Base-by-base conservation (phyloP, 805 yeast species). In the Myxozyma lipomycoides region DNA sequence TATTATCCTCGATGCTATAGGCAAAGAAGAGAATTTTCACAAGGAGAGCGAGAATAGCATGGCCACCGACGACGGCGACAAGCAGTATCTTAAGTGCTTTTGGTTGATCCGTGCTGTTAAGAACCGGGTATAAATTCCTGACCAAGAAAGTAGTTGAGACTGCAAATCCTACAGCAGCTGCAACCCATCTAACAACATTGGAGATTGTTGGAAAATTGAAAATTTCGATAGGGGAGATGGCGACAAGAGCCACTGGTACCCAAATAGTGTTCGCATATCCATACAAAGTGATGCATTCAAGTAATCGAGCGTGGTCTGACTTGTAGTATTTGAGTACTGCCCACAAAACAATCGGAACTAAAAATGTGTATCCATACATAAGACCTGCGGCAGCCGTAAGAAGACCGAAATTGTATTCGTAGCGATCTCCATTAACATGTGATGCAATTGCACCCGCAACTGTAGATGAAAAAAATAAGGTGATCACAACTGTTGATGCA, bases 191-290 rank as follows among this genome's bases (percentile, higher is more conserved):
- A 26, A 84, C 69, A 2, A 76, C 61, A 39, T 62, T 63, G 19
- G 79, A 64, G 3, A 62, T 58, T 2, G 62, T 76, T 45, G 78
- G 64, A 2, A 75, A 59, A 2, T 70, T 63, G 40, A 76, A 57
- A 35, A 61, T 39, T 37, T 60, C 62, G 38, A 61, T 51, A 2
- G 64, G 64, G 15, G 64, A 61, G 32, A 54, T 60, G 18, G 59
- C 48, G 10, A 61, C 60, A 15, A 60, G 47, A 22, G 90, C 83
- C 21, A 87, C 82, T 1, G 95, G 95, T n/a, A 85, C 70, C 96
- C 97, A 90, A 51, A 82, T 76, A 3, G 84, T 69, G 62, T 84
- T 85, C 18, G 95, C 78, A 69, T 91, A 90, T 1, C 97, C 95
- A 68, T 85, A 90, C 30, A 88, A 75, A 3, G 91, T 80, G 1